These are phyloP conservation scores for Hirschfeldia incana DNA, from an alignment of 345 rosid genomes.

Conservation along the genomic window DNA sequence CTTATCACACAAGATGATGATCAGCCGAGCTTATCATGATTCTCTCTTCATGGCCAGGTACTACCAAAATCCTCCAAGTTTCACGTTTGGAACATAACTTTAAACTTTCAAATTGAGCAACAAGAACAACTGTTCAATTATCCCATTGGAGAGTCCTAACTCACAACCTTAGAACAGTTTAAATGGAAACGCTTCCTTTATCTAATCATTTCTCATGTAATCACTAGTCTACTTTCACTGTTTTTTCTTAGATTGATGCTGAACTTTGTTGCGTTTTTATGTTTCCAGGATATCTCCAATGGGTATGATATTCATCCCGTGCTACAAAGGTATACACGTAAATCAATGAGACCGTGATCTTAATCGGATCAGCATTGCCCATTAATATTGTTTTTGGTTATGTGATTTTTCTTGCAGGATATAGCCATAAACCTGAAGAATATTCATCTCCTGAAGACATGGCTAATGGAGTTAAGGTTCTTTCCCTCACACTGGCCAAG, in stretches of 20 bases:
- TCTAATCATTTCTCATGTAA: background rate
- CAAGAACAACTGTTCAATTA: background rate
- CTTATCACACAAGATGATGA: constrained; percentile 75
- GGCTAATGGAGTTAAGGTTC: constrained; percentile 77
- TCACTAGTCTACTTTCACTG: background rate
- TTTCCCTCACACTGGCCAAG: constrained; percentile 77
- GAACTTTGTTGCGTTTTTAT: constrained; percentile 3
- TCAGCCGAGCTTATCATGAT: constrained; percentile 97
- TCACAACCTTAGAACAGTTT: background rate
- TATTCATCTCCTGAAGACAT: constrained; percentile 64
- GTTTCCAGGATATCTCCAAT: constrained; percentile 78
- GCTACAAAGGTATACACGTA: constrained; percentile 71
- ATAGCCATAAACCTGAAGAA: constrained; percentile 96
- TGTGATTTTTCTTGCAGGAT: constrained; percentile 55
- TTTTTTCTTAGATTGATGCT: constrained; percentile 3
- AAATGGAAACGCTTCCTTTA: background rate
- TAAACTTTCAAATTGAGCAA: background rate
- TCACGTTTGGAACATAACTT: background rate
- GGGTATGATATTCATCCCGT: constrained; percentile 98
- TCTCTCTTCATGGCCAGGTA: constrained; percentile 98
- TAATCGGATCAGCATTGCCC: background rate
- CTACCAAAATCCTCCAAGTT: background rate
- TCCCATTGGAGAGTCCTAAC: too few relatives aligned
- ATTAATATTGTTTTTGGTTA: background rate
- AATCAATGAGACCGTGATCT: background rate